These are phyloP conservation scores for Durio zibethinus DNA, from an alignment of 345 rosid species.

Conservation along the genomic window DNA sequence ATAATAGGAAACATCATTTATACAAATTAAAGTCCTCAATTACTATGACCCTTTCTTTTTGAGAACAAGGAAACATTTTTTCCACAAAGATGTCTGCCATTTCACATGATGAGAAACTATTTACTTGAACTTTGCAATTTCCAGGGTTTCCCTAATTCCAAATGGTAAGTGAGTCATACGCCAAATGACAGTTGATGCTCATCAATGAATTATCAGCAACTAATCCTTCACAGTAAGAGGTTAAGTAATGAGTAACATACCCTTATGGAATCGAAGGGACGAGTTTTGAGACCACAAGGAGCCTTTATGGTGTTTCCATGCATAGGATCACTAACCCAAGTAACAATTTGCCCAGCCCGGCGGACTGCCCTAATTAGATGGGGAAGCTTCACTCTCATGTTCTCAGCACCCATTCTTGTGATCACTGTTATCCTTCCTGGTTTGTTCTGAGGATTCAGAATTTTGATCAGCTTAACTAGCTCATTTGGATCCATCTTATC, in stretches of 20 bases:
- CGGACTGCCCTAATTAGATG: constrained; percentile 80
- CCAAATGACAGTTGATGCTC: neutral
- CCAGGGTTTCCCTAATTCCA: neutral
- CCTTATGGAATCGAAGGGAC: constrained; percentile 87
- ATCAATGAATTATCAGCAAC: neutral
- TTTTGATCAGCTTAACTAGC: constrained; percentile 78
- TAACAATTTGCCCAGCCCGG: constrained; percentile 74
- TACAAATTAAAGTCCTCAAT: neutral
- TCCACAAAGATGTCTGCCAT: neutral
- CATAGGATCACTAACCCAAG: constrained; percentile 98
- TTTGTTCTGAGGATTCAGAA: constrained; percentile 81
- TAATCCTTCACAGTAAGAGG: neutral
- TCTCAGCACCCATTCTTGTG: constrained; percentile 92
- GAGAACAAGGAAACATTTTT: no score
- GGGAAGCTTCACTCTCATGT: constrained; percentile 95
- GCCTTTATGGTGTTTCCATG: constrained; percentile 97
- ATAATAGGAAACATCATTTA: neutral
- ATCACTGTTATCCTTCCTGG: constrained; percentile 84
- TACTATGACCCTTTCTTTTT: neutral
- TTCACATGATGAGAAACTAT: neutral
- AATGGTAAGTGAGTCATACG: neutral
- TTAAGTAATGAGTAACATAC: constrained; percentile 29
- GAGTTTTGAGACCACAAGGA: constrained; percentile 94
- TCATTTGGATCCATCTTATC: constrained; percentile 93
- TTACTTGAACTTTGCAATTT: neutral